phyloP scores from a whole-genome alignment of 805 yeast genomes.

The Saturnispora sanitii region DNA sequence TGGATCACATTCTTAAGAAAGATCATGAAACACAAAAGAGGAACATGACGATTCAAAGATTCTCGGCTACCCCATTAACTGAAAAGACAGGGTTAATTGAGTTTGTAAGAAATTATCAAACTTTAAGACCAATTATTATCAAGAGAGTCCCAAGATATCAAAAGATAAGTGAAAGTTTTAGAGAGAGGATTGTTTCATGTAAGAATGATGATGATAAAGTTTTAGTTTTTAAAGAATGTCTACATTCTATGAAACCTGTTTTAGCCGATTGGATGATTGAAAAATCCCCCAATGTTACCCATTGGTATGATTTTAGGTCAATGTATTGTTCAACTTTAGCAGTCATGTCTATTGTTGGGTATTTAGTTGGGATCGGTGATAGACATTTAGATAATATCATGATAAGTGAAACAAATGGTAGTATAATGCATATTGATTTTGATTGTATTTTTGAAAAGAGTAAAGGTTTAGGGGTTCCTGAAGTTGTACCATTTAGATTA shows the following conservation, averaged over 20 bases:
- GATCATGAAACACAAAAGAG: slow-evolving; percentile 69
- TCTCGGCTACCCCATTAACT: slow-evolving; percentile 80
- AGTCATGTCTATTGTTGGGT: slow-evolving; percentile 97
- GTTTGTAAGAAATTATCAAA: slow-evolving; percentile 69
- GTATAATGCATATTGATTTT: slow-evolving; percentile 86
- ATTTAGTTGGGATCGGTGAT: slow-evolving; percentile 89
- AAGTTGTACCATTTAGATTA: slow-evolving; percentile 85
- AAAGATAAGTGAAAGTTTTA: slow-evolving; percentile 18
- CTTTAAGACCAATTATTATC: slow-evolving; percentile 54
- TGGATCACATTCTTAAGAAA: slow-evolving; percentile 59
- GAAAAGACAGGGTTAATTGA: slow-evolving; percentile 88
- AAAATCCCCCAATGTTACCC: slow-evolving; percentile 77
- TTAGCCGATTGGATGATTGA: slow-evolving; percentile 82
- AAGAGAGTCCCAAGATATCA: slow-evolving; percentile 6
- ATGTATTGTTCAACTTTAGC: slow-evolving; percentile 72
- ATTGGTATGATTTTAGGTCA: slow-evolving; percentile 77
- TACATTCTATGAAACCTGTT: slow-evolving; percentile 48
- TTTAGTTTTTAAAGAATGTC: slow-evolving; percentile 26
- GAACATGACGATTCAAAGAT: slow-evolving; percentile 60
- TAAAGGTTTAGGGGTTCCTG: slow-evolving; percentile 66
- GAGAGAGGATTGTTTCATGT: slow-evolving; percentile 19
- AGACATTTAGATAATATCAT: slow-evolving; percentile 90
- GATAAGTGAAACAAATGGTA: slow-evolving; percentile 63
- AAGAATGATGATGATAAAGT: slow-evolving; percentile 21
- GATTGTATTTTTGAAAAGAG: slow-evolving; percentile 93